A percentile compares a stretch with the other conserved stretches of the same genome.
These are phyloP conservation scores for Pachysandra terminalis DNA, from an alignment of 164 flowering plant genomes.

Conservation along the genomic window DNA sequence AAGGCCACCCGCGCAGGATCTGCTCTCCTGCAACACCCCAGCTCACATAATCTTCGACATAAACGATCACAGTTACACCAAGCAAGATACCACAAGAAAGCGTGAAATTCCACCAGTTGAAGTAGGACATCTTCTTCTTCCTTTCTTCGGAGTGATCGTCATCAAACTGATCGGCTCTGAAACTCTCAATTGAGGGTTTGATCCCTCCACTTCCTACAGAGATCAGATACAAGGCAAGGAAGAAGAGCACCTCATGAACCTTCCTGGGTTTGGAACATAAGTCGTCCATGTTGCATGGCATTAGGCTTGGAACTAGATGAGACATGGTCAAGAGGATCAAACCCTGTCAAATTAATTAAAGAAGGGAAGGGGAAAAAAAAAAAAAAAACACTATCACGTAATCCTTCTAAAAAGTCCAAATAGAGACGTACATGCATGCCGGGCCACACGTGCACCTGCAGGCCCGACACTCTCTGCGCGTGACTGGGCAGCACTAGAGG, in stretches of 20 bases:
- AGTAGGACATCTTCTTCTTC: conserved; percentile 79
- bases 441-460: no score
- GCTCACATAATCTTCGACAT: conserved; percentile 67
- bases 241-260: conserved; percentile 60
- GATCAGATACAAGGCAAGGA: conserved; percentile 69
- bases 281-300: conserved; percentile 35
- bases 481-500: no score
- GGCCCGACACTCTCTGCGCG: no score
- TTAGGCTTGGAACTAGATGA: conserved; percentile 48
- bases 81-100: conserved; percentile 70
- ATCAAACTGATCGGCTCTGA: conserved; percentile 96
- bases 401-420: no score
- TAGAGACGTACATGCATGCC: no score
- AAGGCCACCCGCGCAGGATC: no score
- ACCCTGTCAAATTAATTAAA: conserved; percentile 57
- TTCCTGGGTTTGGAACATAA: conserved; percentile 41
- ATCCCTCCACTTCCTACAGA: conserved; percentile 92
- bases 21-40: conserved; percentile 86
- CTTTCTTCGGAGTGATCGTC: conserved; percentile 67
- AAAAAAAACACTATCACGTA: no score
- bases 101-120: conserved; percentile 91
- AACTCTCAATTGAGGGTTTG: conserved; percentile 87
- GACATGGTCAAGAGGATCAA: conserved; percentile 64
- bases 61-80: conserved; percentile 77
- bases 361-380: no score